A percentile compares a stretch with the other conserved stretches of the same genome.
phyloP scores from a whole-genome alignment of 108 stramenopile genomes.

The Fragilariopsis cylindrus region DNA sequence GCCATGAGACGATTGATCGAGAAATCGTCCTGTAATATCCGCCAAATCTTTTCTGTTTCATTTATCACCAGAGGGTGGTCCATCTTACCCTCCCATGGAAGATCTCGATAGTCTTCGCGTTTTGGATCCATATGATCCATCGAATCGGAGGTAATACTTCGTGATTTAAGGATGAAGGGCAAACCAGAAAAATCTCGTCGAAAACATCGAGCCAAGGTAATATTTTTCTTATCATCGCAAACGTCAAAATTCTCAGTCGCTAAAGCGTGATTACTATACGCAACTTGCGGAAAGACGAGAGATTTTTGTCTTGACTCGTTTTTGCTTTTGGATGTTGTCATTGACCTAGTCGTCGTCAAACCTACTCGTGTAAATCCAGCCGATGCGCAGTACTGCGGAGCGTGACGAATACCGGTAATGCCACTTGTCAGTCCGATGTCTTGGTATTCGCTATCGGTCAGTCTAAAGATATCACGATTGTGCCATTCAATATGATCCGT shows the following conservation, averaged over 20 bases:
- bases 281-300: conserved; percentile 6
- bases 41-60: neutral
- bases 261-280: conserved; percentile 17
- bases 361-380: conserved; percentile 19
- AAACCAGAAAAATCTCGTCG: neutral
- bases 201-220: neutral
- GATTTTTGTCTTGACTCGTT: neutral
- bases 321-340: neutral
- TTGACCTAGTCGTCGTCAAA: neutral
- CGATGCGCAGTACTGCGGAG: conserved; percentile 16
- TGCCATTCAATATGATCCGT: conserved; percentile 23
- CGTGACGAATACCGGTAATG: conserved; percentile 2
- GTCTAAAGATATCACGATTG: conserved; percentile 12
- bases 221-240: neutral
- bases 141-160: conserved; percentile 13
- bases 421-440: neutral
- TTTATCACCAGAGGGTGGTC: conserved; percentile 13
- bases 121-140: conserved; percentile 19
- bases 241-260: conserved; percentile 1
- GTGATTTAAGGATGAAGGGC: conserved; percentile 1
- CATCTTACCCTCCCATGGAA: conserved; percentile 4
- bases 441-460: conserved; percentile 4
- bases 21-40: neutral
- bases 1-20: conserved; percentile 7
- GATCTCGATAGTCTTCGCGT: conserved; percentile 8